Evolutionary conservation across 768 basidiomycete genomes (phyloP), one percentile per base, ranked within the genome.

Genomic region (Auricularia cornea): DNA sequence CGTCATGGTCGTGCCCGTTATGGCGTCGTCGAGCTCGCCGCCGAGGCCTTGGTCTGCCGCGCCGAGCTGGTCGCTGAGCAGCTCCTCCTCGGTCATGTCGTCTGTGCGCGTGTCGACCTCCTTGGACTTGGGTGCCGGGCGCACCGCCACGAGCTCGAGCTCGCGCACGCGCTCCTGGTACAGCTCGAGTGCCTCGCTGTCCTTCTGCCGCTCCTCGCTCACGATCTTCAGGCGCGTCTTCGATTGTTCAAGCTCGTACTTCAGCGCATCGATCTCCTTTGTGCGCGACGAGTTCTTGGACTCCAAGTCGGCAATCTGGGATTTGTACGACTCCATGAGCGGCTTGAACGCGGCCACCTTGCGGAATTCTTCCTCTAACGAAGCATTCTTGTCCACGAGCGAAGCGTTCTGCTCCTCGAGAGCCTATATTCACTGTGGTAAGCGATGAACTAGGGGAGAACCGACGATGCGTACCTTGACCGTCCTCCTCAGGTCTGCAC

Each of bases 331-430:
- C 66, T 98, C 96, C 84, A 94, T 88, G 44, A 96, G 80, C 3
- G 90, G 90, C 72, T 89, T 93, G 77, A 90, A 90, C 2, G 88
- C 85, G 1, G 89, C 83, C 12, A 94, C 86, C 70, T 93, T 93
- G 72, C 86, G 84, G 70, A 90, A 91, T 70, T 98, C 94, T 65
- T 94, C 92, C 72, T 98, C 94, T n/a, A 98, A 76, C 1, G 89
- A 83, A 0, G 92, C 89, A 69, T 95, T 94, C 73, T 87, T 90
- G 78, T 97, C 92, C 23, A 98, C 88, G 3, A 99, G 83, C 62
- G 87, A 85, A 4, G 92, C 87, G 68, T 98, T 98, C 75, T 99
- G 93, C 68, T 88, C 90, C 76, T 98, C 95, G 29, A 98, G 79
- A 2, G 86, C 84, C 93, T 94, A 44, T 52, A 29, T 29, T 52